Base-by-base conservation (phyloP, 805 yeast genomes). In the Vanderwaltozyma yarrowii region DNA sequence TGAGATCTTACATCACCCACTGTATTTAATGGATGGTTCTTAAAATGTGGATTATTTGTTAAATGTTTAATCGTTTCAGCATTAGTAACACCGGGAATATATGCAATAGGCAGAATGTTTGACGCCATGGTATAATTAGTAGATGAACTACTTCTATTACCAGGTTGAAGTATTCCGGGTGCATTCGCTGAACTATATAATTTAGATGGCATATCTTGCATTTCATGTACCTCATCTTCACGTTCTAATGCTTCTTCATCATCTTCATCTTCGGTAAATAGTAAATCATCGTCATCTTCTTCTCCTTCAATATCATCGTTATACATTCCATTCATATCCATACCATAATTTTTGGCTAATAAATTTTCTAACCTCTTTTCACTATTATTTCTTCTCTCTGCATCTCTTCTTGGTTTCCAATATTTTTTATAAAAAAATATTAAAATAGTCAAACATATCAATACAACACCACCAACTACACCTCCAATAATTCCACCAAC, bases 21-120 rank as follows among this genome's bases (percentile, higher is more conserved):
- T 23, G 38, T 40, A 39, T 45, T 39, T 28, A 47, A 35, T 20
- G 19, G 17, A 12, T 27, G 26, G 10, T 31, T 20, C 3, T 28
- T 10, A 6, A 32, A 30, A 24, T 23, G 30, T 30, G 18, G 29
- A 2, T 9, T 27, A 7, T 18, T 30, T 6, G 6, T n/a, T 6
- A 5, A 9, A 28, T 28, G 17, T 30, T 18, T 30, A 18, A 31
- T 20, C 32, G 40, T 20, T 32, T 39, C 23, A 2, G 39, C 37
- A 39, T 42, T 46, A 4, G 87, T 83, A 32, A 87, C 96, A 27
- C 96, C 96, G 0, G 96, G 97, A 42, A 88, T 84, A 55, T 87
- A 88, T 2, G 95, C 95, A 40, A 89, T 80, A 15, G 95, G 95
- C 43, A 88, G 71, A 45, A 88, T 78, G 58, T 88, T 87, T 12